Base-by-base conservation (phyloP, 2,329 filamentous ascomycete species). In the Microdochium trichocladiopsis region DNA sequence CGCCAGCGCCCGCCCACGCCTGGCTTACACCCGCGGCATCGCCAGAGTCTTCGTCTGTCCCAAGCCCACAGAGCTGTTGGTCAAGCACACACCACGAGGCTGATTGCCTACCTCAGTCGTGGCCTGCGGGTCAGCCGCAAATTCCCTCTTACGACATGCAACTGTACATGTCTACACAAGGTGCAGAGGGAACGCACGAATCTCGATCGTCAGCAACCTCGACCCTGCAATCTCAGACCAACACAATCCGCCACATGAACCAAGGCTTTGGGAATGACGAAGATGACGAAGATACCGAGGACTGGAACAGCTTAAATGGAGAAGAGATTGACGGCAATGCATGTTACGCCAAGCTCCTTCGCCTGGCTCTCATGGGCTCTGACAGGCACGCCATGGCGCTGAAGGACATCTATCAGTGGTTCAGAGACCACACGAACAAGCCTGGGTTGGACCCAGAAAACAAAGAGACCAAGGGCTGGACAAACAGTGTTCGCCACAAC, bases 401-500 rank as follows among this genome's bases (percentile, higher is more conserved):
- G 12, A 85, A 91, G 59, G 86, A 95, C 51, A 88, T 97, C 53
- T 97, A 97, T 69, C 78, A 86, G 53, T 97, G 93, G 91, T 95
- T 97, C 62, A 76, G 81, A 43, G 78, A 85, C 25, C 86, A 96
- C 63, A 96, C 91, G 2, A 79, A 82, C 58, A 96, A 94, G 68
- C 83, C 82, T 22, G 6, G 6, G 2, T 3, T 18, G 4, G 41
- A 45, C n/a, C 41, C 41, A 16, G 18, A 21, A 4, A 82, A 76
- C 50, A 87, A 84, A 60, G 18, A 21, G 4, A 82, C 76, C 50
- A 87, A 84, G 60, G 93, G 92, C 10, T 97, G 93, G 93, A 88
- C 93, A 70, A 97, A 96, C 69, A 95, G 90, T 66, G 95, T 97
- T 58, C 83, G 93, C 2, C 93, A 97, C 68, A 97, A 97, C 60